Evolutionary conservation across 2,329 filamentous ascomycete genomes (phyloP).

Genomic region (Botrytis fabae): DNA sequence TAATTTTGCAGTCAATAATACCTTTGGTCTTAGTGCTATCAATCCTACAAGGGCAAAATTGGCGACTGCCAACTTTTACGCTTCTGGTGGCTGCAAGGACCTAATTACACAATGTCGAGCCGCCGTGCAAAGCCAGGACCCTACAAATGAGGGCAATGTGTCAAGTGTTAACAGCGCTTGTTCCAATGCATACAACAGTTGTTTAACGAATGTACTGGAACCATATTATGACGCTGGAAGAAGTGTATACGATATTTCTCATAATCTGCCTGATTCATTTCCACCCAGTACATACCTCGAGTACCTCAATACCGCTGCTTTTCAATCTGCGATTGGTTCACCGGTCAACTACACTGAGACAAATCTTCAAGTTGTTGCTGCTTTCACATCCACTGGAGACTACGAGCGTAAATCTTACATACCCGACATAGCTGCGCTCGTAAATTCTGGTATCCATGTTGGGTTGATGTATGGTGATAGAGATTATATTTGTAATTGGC

Average conservation of each 20-base stretch:
- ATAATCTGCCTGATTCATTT: constrained; percentile 54
- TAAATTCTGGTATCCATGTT: constrained; percentile 64
- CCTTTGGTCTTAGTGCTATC: constrained; percentile 62
- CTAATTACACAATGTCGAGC: constrained; percentile 54
- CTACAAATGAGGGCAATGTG: constrained; percentile 45
- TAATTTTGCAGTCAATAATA: constrained; percentile 61
- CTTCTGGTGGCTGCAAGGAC: constrained; percentile 53
- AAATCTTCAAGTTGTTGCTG: constrained; percentile 49
- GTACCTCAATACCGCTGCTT: constrained; percentile 63
- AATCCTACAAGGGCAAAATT: constrained; percentile 51
- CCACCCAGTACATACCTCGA: constrained; percentile 61
- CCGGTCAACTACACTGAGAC: constrained; percentile 59
- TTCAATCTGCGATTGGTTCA: constrained; percentile 62
- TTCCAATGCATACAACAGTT: constrained; percentile 40
- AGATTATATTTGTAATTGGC: constrained; percentile 67
- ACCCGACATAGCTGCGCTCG: constrained; percentile 57
- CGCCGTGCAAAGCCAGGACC: constrained; percentile 45
- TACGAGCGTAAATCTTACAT: constrained; percentile 64
- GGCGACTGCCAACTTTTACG: constrained; percentile 49
- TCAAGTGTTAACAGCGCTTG: constrained; percentile 42
- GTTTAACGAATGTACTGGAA: constrained; percentile 41
- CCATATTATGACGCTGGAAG: constrained; percentile 40
- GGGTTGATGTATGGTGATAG: constrained; percentile 69
- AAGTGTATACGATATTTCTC: constrained; percentile 43
- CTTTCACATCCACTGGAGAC: constrained; percentile 56